Evolutionary conservation across 2,329 filamentous ascomycete species (phyloP), one percentile per base, ranked within the genome.

Genomic region (Fusarium transvaalense): DNA sequence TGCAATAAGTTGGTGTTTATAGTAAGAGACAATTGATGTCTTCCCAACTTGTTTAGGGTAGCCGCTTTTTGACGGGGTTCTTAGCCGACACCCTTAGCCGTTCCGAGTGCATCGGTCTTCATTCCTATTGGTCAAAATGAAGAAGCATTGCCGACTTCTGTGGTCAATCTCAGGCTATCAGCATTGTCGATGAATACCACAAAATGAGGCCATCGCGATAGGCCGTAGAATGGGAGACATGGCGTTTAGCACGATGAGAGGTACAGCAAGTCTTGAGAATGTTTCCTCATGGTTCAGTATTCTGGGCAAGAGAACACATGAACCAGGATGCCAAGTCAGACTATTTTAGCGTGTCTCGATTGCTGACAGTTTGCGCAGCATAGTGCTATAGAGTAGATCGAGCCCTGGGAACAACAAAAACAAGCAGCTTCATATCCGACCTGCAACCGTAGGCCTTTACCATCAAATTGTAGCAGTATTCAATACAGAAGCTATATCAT

Each of bases 41-140:
- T 29, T 46, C 39, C 12, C 31, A 46, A 17, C 0, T 0, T 34
- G 60, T 64, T 64, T 50, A 64, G 61, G 61, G 61, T 64, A 64
- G 10, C 39, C 35, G 21, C 31, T 12, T 13, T 13, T 9, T n/a
- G 6, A 6, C 60, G 17, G 42, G 48, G 60, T 47, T 64, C 39
- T 60, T 59, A 59, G 47, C 60, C 61, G 60, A 64, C 21, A 46
- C 19, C 60, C 59, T 38, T 35, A 10, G 4, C 31, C 19, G 39
- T 7, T 5, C 39, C 45, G 34, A 29, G n/a, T 23, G 8, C 1
- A 5, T 42, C 61, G 61, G 61, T 34, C 61, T 43, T 64, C 17
- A 1, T 2, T 4, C 61, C 61, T 13, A 64, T 64, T 64, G 61
- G 60, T 17, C 8, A 6, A 1, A 3, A 0, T 4, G 3, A 5